Evolutionary conservation across 192 early-diverging fungal genomes (phyloP).

Genomic region (Funneliformis geosporum): DNA sequence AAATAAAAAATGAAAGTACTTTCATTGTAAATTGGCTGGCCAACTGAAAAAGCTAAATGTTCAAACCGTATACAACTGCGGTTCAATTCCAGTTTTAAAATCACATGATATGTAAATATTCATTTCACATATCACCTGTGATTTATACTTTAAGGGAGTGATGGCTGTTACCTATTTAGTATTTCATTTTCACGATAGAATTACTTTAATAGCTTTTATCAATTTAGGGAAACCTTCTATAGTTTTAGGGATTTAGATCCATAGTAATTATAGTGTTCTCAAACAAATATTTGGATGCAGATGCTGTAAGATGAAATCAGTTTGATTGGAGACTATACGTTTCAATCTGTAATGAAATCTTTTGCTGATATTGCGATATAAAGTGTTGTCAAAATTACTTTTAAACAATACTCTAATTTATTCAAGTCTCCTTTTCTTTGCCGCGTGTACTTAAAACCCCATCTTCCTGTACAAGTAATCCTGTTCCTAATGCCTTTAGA

Average conservation of each 20-base stretch:
- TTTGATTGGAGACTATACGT: neutral
- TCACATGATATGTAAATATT: too few species aligned
- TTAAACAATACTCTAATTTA: slow-evolving; percentile 7
- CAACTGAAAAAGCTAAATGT: too few species aligned
- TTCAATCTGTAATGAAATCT: neutral
- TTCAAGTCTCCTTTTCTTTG: neutral
- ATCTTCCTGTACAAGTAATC: slow-evolving; percentile 1
- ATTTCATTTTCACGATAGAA: slow-evolving; percentile 17
- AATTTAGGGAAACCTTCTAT: neutral
- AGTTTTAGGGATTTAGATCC: slow-evolving; percentile 1
- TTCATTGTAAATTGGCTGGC: too few species aligned
- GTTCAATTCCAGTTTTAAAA: too few species aligned
- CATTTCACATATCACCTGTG: too few species aligned
- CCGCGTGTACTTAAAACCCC: neutral
- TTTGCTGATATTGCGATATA: slow-evolving; percentile 1
- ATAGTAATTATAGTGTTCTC: slow-evolving; percentile 3
- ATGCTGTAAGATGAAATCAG: neutral
- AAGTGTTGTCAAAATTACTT: neutral
- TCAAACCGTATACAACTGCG: too few species aligned
- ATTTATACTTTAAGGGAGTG: too few species aligned
- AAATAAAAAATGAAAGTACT: too few species aligned
- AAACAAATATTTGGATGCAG: slow-evolving; percentile 9
- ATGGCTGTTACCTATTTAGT: too few species aligned
- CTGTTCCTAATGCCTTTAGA: neutral
- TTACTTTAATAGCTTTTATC: neutral